Evolutionary conservation across 495 filamentous ascomycete genomes (phyloP).

Genomic region (Hypoxylon cercidicola): DNA sequence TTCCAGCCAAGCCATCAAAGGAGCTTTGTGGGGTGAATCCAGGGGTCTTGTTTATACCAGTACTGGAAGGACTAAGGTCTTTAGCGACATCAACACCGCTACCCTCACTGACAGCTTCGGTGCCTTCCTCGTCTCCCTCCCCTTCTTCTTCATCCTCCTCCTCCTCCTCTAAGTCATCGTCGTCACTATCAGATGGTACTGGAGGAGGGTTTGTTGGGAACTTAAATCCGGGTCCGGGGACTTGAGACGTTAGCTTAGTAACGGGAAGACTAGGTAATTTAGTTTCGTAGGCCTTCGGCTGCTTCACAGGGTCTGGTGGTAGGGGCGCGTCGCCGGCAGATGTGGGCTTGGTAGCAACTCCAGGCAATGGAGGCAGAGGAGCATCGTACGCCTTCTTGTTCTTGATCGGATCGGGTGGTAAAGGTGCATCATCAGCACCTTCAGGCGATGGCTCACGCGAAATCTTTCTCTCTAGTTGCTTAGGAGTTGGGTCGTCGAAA

Average conservation of each 20-base stretch:
- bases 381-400: slow-evolving; percentile 49
- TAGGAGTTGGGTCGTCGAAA: slow-evolving; percentile 49
- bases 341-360: slow-evolving; percentile 33
- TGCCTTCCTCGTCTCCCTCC: slow-evolving; percentile 48
- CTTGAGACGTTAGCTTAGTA: slow-evolving; percentile 28
- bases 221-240: slow-evolving; percentile 42
- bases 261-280: slow-evolving; percentile 38
- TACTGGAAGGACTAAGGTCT: slow-evolving; percentile 68
- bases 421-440: slow-evolving; percentile 47
- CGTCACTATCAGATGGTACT: slow-evolving; percentile 48
- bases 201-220: slow-evolving; percentile 44
- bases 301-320: slow-evolving; percentile 45
- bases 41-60: slow-evolving; percentile 61
- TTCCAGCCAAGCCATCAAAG: slow-evolving; percentile 64
- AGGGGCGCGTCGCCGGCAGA: slow-evolving; percentile 36
- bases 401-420: slow-evolving; percentile 56
- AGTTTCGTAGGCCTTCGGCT: slow-evolving; percentile 34
- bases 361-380: slow-evolving; percentile 53
- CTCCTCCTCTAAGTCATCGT: slow-evolving; percentile 54
- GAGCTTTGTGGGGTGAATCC: slow-evolving; percentile 73
- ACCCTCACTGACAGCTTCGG: slow-evolving; percentile 63
- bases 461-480: slow-evolving; percentile 9
- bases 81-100: slow-evolving; percentile 73
- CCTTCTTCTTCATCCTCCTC: background rate
- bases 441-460: slow-evolving; percentile 24